phyloP scores from a whole-genome alignment of 345 rosid species.

The Rhodamnia rubescens region DNA sequence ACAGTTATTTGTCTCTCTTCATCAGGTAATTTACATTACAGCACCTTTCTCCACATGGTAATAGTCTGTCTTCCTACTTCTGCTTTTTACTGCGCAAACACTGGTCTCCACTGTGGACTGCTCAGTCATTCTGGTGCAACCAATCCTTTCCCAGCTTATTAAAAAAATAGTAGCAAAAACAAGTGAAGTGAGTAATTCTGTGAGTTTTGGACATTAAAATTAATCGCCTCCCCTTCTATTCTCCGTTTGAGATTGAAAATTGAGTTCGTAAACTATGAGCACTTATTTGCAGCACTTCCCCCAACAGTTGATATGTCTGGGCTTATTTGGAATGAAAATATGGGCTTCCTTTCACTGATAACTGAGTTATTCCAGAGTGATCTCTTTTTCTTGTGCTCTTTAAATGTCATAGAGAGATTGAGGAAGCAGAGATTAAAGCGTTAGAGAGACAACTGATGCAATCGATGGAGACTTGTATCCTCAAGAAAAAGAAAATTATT shows the following conservation, averaged over 20 bases:
- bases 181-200: background rate
- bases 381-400: background rate
- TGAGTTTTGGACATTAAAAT: background rate
- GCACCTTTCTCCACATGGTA: background rate
- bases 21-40: conserved; percentile 42
- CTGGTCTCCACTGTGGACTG: background rate
- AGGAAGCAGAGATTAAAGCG: conserved; percentile 78
- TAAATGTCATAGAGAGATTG: conserved; percentile 60
- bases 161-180: background rate
- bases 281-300: background rate
- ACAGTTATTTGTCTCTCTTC: conserved; percentile 95
- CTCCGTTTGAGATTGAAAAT: background rate
- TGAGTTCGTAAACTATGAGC: background rate
- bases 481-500: conserved; percentile 86
- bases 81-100: background rate
- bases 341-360: background rate
- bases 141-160: background rate
- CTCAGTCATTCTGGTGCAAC: background rate
- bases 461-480: conserved; percentile 78
- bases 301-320: background rate
- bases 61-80: background rate
- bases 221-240: background rate
- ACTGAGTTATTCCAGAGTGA: background rate
- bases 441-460: conserved; percentile 94
- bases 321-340: background rate